Evolutionary conservation across 768 basidiomycete species (phyloP).

Genomic region (Auricularia sp.): DNA sequence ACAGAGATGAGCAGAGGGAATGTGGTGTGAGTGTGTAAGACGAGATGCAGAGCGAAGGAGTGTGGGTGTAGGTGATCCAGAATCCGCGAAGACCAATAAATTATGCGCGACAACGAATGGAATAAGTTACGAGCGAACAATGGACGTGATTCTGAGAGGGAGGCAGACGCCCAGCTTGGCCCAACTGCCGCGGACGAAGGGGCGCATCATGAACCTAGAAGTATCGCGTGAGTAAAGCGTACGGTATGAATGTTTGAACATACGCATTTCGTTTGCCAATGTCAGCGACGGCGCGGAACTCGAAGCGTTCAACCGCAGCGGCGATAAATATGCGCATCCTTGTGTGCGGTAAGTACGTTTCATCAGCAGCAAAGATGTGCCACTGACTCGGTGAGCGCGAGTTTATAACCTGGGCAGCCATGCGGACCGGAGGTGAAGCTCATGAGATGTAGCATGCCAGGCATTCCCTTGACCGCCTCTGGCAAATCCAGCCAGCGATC

Average conservation of each 20-base stretch:
- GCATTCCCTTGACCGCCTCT: constrained; percentile 51
- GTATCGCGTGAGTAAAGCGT: too few species aligned
- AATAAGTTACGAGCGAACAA: background rate
- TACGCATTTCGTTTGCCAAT: background rate
- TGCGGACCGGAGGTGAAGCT: background rate
- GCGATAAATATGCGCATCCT: background rate
- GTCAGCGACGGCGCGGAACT: background rate
- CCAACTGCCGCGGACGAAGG: background rate
- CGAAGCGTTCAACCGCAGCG: background rate
- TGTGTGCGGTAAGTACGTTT: background rate
- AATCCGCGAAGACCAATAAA: background rate
- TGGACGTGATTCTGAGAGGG: background rate
- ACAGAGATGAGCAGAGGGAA: too few species aligned
- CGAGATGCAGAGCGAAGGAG: background rate
- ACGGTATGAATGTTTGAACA: too few species aligned
- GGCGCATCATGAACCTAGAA: background rate
- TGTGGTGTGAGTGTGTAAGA: background rate
- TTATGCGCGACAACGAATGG: background rate
- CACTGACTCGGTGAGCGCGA: background rate
- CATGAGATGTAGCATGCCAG: constrained; percentile 30
- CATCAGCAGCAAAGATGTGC: background rate
- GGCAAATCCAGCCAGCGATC: constrained; percentile 75
- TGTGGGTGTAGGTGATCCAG: background rate
- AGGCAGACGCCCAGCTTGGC: background rate
- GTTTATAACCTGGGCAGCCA: background rate